These are phyloP conservation scores for Eustoma russellianum DNA, from an alignment of 257 asterid genomes.

Conservation along the genomic window DNA sequence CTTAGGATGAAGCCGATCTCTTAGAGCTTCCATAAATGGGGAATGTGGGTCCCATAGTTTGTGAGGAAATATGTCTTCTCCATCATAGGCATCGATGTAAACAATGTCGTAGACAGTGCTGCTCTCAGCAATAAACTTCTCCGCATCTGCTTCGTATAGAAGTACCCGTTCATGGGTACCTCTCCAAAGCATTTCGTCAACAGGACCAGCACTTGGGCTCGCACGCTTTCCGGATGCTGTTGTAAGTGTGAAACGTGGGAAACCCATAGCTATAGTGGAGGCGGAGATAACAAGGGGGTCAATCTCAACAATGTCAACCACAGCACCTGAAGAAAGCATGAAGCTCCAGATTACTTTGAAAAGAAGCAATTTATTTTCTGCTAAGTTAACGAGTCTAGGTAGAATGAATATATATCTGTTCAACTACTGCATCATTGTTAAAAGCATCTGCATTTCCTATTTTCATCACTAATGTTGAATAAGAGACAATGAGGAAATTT, in stretches of 20 bases:
- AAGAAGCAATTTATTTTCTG: background rate
- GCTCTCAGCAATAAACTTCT: conserved; percentile 50
- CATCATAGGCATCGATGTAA: conserved; percentile 81
- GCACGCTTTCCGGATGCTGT: conserved; percentile 42
- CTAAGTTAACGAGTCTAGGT: no score
- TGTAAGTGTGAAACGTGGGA: conserved; percentile 62
- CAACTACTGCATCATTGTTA: background rate
- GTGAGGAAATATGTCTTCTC: conserved; percentile 69
- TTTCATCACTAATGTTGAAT: no score
- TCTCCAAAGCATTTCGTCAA: conserved; percentile 53
- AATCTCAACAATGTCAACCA: conserved; percentile 63
- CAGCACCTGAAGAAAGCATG: conserved; percentile 46
- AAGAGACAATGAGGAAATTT: no score
- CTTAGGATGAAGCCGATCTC: conserved; percentile 51
- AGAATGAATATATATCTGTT: background rate
- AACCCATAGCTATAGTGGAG: conserved; percentile 78
- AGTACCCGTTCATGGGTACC: conserved; percentile 70
- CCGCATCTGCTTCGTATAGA: conserved; percentile 58
- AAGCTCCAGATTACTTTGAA: conserved; percentile 2
- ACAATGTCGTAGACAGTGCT: conserved; percentile 50
- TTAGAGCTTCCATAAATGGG: conserved; percentile 50
- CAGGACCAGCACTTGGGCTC: conserved; percentile 23
- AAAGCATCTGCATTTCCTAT: no score
- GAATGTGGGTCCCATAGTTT: conserved; percentile 56
- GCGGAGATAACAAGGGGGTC: conserved; percentile 85